A percentile compares a stretch with the other conserved stretches of the same genome.
Conservation (phyloP, 345 rosid species). For the Brassica carinata region DNA sequence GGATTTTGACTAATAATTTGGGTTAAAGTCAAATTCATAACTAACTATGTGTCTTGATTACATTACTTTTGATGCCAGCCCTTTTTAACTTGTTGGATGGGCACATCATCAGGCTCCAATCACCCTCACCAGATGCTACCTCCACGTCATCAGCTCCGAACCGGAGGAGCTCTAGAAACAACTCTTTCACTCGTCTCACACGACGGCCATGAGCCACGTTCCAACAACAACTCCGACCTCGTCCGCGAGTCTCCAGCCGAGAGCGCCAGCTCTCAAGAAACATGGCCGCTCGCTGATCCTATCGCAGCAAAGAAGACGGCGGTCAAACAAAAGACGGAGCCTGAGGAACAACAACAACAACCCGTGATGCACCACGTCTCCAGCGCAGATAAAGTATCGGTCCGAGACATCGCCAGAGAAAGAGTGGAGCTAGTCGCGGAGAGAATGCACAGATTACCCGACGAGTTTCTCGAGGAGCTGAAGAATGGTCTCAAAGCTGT, state of each 20-base stretch:
- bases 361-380: constrained; percentile 61
- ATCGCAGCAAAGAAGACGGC: constrained; percentile 38
- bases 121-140: constrained; percentile 83
- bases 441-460: constrained; percentile 73
- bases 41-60: neutral
- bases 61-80: constrained; percentile 15
- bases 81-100: constrained; percentile 49
- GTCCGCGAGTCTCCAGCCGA: constrained; percentile 86
- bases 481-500: constrained; percentile 71
- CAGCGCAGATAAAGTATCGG: constrained; percentile 72
- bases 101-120: constrained; percentile 88
- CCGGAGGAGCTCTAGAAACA: constrained; percentile 29
- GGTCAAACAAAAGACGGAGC: constrained; percentile 59
- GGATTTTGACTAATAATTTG: constrained; percentile 24
- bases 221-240: constrained; percentile 60
- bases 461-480: constrained; percentile 75
- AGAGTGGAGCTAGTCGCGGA: constrained; percentile 73
- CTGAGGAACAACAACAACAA: constrained; percentile 41
- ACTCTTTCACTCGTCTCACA: constrained; percentile 45
- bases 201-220: constrained; percentile 39
- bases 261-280: constrained; percentile 93
- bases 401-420: constrained; percentile 80
- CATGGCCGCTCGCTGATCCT: constrained; percentile 64
- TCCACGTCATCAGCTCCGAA: constrained; percentile 77
- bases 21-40: neutral